These are phyloP conservation scores for Colletotrichum sp. DNA, from an alignment of 2,329 filamentous ascomycete species.

Conservation along the genomic window DNA sequence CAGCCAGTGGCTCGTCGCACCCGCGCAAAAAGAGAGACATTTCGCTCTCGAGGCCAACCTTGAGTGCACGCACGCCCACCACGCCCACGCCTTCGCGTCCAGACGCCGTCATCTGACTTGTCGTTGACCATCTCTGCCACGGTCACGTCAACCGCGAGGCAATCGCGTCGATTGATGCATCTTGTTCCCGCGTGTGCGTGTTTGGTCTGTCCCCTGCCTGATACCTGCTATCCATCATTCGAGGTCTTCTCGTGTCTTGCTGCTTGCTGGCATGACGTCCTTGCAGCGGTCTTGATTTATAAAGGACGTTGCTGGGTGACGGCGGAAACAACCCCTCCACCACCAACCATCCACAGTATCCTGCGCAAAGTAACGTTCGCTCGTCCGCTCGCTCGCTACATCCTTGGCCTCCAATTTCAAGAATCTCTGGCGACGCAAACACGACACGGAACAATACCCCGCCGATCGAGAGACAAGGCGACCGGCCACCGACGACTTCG, in stretches of 20 bases:
- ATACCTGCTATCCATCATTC: not conserved
- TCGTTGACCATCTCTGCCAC: not conserved
- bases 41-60: constrained; percentile 1
- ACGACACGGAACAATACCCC: not conserved
- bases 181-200: not conserved
- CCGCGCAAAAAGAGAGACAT: constrained; percentile 11
- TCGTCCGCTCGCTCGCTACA: not conserved
- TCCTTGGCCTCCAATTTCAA: not conserved
- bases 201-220: not conserved
- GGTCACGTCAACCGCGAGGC: not conserved
- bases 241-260: not conserved
- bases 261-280: constrained; percentile 14
- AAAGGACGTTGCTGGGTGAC: constrained; percentile 21
- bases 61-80: constrained; percentile 5
- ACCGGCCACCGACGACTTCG: not conserved
- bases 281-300: constrained; percentile 10
- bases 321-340: constrained; percentile 6
- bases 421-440: not conserved
- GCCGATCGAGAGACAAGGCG: constrained; percentile 5
- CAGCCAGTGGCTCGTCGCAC: constrained; percentile 12
- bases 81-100: not conserved
- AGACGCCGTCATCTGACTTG: constrained; percentile 10
- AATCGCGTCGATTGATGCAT: not conserved
- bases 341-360: not conserved
- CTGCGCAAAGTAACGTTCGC: not conserved